These are phyloP conservation scores for Colletotrichum chlorophyti DNA, from an alignment of 2,329 filamentous ascomycete species.

Conservation along the genomic window DNA sequence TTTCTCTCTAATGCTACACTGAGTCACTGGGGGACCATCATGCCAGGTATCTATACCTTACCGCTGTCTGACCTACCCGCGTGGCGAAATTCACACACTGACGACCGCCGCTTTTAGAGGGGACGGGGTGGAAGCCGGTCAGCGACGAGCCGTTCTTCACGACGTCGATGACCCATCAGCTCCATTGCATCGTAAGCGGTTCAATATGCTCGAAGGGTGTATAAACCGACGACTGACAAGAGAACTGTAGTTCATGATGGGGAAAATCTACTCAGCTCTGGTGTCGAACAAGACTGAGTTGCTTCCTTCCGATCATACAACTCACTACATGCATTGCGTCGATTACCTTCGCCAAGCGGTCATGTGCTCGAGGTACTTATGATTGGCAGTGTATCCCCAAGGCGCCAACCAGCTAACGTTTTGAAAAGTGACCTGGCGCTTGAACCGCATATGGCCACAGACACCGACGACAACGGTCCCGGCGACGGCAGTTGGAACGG, in stretches of 20 bases:
- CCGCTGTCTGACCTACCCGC: too few species aligned
- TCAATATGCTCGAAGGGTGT: too few species aligned
- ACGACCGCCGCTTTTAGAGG: constrained; percentile 32
- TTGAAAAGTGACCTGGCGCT: constrained; percentile 40
- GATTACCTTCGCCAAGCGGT: constrained; percentile 49
- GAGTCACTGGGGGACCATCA: constrained; percentile 45
- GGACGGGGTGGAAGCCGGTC: constrained; percentile 42
- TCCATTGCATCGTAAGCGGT: constrained; percentile 47
- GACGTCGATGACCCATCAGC: constrained; percentile 48
- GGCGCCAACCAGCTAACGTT: too few species aligned
- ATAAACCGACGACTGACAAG: neutral
- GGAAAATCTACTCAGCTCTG: constrained; percentile 39
- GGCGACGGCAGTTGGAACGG: constrained; percentile 47
- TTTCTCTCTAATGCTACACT: constrained; percentile 46
- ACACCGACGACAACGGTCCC: constrained; percentile 45
- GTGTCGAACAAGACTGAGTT: constrained; percentile 25
- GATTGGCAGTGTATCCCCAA: too few species aligned
- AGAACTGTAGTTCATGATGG: constrained; percentile 40
- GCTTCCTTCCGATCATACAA: constrained; percentile 36
- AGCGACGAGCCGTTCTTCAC: constrained; percentile 46
- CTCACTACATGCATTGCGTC: constrained; percentile 49
- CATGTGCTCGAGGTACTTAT: constrained; percentile 47
- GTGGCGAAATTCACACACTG: too few species aligned
- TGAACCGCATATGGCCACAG: constrained; percentile 44
- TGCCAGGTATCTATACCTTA: constrained; percentile 42